Evolutionary conservation across 2,329 filamentous ascomycete genomes (phyloP), one percentile per base, ranked within the genome.

Genomic region (Fonsecaea pedrosoi): DNA sequence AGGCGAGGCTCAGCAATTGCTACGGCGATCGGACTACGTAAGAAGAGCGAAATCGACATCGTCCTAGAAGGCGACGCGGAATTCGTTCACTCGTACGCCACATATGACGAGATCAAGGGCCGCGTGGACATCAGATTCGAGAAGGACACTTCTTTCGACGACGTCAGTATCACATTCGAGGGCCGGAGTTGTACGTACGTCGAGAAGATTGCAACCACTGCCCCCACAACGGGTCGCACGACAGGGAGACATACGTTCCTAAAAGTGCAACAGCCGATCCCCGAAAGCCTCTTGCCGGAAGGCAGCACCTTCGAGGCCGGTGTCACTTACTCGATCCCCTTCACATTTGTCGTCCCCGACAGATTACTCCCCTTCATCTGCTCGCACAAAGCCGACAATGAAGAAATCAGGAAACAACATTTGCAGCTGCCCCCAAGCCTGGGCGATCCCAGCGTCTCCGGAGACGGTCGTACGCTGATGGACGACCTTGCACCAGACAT

Each of bases 401-500:
- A 81, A 32, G 80, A 84, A 42, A 78, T 90, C 61, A 81, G 83
- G 62, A 79, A 83, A 25, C 82, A 82, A 0, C 88, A 90, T 74
- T 78, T 86, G 1, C 78, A 83, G 71, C 80, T 89, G 0, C 88
- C 88, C 1, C 88, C 88, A 2, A 87, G 83, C 32, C 77, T 90
- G 21, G 88, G 88, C 12, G 87, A 89, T 65, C 78, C 83, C 8
- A 82, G 83, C 72, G 75, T 85, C n/a, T 79, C 82, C 54, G 81
- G 81, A 30, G 80, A 82, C 68, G 83, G 83, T 9, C 80, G 79
- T 40, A 77, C 77, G 2, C 74, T 86, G 18, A 78, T 86, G 48
- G 87, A 90, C 73, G 88, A 90, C 71, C 79, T 89, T 74, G 80
- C 85, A 1, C 88, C 88, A 0, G 82, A 87, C 8, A 89, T 90